Conservation (phyloP, 164 flowering plant genomes). For the Magnolia kwangsiensis region DNA sequence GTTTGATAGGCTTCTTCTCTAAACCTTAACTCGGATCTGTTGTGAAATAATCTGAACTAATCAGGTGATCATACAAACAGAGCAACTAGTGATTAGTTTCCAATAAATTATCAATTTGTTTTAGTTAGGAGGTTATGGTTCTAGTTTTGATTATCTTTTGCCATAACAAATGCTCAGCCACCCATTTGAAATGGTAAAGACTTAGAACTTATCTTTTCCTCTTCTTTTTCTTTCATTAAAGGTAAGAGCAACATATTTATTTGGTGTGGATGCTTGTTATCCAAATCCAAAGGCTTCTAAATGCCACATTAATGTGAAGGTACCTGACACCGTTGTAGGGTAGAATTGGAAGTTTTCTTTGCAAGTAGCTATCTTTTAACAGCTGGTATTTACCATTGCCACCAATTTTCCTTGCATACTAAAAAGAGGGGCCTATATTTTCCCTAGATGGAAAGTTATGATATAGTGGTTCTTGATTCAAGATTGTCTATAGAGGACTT, state of each 20-base stretch:
- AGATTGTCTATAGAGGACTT: conserved; percentile 8
- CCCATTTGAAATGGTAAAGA: not conserved
- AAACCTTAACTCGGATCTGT: not conserved
- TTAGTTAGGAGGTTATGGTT: not conserved
- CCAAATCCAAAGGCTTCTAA: not conserved
- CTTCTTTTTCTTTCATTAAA: not conserved
- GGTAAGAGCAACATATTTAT: not conserved
- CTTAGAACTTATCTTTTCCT: not conserved
- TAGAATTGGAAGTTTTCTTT: conserved; percentile 1
- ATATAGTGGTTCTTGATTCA: not conserved
- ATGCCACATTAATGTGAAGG: not conserved
- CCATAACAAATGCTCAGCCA: not conserved
- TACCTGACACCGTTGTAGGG: not conserved
- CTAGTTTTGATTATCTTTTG: not conserved
- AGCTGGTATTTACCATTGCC: not conserved
- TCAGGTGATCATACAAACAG: not conserved
- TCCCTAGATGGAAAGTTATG: conserved; percentile 2
- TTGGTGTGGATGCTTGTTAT: not conserved
- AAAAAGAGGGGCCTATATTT: not conserved
- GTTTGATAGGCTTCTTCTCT: no score
- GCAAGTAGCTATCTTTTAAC: not conserved
- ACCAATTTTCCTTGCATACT: not conserved
- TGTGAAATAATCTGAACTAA: no score
- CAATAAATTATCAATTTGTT: no score
- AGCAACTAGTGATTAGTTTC: not conserved